phyloP scores from a whole-genome alignment of 306 rosid genomes.

The Luffa acutangula region DNA sequence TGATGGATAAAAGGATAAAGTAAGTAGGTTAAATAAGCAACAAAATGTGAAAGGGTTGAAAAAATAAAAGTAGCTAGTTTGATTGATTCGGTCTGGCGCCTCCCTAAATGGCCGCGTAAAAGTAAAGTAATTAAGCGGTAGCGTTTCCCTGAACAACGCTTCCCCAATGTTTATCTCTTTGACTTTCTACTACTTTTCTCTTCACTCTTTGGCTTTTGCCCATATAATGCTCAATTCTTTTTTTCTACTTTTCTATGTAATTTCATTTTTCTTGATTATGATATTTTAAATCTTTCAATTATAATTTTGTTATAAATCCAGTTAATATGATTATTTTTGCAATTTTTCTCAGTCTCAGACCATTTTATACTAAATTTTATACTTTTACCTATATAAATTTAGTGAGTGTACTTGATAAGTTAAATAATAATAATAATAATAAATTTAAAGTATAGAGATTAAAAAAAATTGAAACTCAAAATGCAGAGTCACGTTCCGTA shows the following conservation, averaged over 20 bases:
- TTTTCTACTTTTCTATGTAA: background rate
- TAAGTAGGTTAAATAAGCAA: background rate
- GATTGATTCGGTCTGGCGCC: background rate
- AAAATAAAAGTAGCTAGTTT: background rate
- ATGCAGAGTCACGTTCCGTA: no score
- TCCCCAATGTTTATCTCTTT: background rate
- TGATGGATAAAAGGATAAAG: background rate
- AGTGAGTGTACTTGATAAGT: no score
- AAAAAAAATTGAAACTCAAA: no score
- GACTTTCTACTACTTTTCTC: background rate
- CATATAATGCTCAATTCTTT: background rate
- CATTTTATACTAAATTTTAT: no score
- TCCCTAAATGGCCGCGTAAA: background rate
- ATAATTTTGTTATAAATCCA: no score
- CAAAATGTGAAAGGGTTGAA: conserved; percentile 6
- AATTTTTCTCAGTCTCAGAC: no score
- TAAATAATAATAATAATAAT: no score
- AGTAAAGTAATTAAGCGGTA: background rate
- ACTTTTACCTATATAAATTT: no score
- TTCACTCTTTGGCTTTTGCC: background rate
- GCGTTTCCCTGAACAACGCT: background rate
- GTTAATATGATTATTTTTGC: no score
- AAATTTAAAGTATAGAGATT: no score
- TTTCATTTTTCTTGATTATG: no score
- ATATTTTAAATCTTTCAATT: no score